These are phyloP conservation scores for Volutella citrinella DNA, from an alignment of 2,329 filamentous ascomycete genomes.

Conservation along the genomic window DNA sequence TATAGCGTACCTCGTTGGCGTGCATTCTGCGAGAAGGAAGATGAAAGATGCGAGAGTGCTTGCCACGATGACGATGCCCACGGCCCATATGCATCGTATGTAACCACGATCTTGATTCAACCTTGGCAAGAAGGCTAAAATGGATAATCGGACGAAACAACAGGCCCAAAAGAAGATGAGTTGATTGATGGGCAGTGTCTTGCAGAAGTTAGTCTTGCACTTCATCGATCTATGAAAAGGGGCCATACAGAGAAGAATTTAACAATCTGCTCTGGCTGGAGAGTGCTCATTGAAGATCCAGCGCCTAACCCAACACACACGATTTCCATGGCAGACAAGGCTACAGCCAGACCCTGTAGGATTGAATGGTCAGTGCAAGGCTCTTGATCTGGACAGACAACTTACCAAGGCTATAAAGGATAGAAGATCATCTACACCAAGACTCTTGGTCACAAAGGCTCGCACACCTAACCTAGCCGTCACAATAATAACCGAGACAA, in stretches of 20 bases:
- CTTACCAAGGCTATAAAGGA: slow-evolving; percentile 19
- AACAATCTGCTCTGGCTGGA: slow-evolving; percentile 7
- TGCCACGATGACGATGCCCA: slow-evolving; percentile 7
- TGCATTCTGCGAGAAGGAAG: slow-evolving; percentile 20
- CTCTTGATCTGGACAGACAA: not conserved
- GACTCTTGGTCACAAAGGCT: slow-evolving; percentile 14
- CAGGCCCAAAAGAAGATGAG: slow-evolving; percentile 17
- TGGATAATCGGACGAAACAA: slow-evolving; percentile 21
- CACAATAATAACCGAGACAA: slow-evolving; percentile 16
- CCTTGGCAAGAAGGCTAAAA: slow-evolving; percentile 19
- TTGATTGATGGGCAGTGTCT: slow-evolving; percentile 15
- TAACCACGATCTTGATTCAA: slow-evolving; percentile 19
- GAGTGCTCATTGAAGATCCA: slow-evolving; percentile 15
- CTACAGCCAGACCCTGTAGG: slow-evolving; percentile 11
- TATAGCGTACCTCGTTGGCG: slow-evolving; percentile 13
- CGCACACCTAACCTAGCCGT: slow-evolving; percentile 17
- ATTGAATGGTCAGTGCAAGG: slow-evolving; percentile 2
- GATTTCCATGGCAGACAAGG: slow-evolving; percentile 16
- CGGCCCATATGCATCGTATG: slow-evolving; percentile 12
- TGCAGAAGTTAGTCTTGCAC: too few species aligned
- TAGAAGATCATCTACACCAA: slow-evolving; percentile 20
- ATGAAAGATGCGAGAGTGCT: slow-evolving; percentile 15
- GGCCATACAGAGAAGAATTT: slow-evolving; percentile 20
- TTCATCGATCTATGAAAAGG: too few species aligned
- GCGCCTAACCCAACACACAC: slow-evolving; percentile 14